These are phyloP conservation scores for Phytophthora ohioensis DNA, from an alignment of 352 stramenopile species.

Conservation along the genomic window DNA sequence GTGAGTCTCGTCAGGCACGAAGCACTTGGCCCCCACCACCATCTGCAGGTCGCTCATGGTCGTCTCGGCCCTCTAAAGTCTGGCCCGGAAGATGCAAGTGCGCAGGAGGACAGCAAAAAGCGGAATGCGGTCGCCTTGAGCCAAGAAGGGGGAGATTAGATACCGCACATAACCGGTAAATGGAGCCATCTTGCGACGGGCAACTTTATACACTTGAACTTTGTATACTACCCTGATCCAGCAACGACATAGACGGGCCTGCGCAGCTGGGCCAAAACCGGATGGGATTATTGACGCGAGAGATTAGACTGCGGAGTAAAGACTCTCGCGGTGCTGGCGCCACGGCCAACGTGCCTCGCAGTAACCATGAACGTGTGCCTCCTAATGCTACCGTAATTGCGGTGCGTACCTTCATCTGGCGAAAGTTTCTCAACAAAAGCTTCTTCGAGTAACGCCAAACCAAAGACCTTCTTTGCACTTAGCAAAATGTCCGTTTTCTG, in stretches of 20 bases:
- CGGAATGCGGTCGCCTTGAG: conserved; percentile 30
- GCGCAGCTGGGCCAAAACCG: conserved; percentile 31
- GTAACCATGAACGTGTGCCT: conserved; percentile 12
- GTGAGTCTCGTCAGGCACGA: conserved; percentile 86
- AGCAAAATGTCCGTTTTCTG: conserved; percentile 30
- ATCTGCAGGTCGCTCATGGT: conserved; percentile 64
- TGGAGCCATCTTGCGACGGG: conserved; percentile 28
- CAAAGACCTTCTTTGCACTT: conserved; percentile 1
- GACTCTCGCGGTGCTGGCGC: background rate
- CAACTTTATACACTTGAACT: conserved; percentile 15
- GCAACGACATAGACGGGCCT: conserved; percentile 35
- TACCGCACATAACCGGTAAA: conserved; percentile 33
- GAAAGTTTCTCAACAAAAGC: conserved; percentile 17
- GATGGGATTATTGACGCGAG: conserved; percentile 22
- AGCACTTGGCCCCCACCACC: conserved; percentile 82
- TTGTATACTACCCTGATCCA: conserved; percentile 23
- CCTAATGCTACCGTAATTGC: background rate
- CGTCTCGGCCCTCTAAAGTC: conserved; percentile 20
- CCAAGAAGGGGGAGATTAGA: conserved; percentile 24
- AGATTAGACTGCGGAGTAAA: conserved; percentile 29
- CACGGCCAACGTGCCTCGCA: conserved; percentile 5
- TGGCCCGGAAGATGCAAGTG: conserved; percentile 12
- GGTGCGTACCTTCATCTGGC: conserved; percentile 14
- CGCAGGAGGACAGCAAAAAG: conserved; percentile 27
- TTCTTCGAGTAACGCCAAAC: conserved; percentile 16